Percentiles rank a stretch among this genome's conserved stretches.
Evolutionary conservation across 768 basidiomycete species (phyloP).

Genomic region (Xanthoconium stramineum): DNA sequence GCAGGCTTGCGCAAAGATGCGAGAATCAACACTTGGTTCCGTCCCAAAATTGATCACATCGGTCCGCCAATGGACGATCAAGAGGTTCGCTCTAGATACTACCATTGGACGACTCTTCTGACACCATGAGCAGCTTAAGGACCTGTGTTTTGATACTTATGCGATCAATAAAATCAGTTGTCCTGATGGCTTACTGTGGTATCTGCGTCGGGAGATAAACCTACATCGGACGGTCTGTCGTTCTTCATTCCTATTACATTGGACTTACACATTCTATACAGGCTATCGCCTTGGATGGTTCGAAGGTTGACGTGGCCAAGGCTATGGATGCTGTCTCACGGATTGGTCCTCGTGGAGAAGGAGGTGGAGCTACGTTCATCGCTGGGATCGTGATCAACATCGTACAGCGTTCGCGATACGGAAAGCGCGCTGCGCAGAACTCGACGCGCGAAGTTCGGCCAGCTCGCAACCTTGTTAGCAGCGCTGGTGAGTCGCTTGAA

Average conservation of each 20-base stretch:
- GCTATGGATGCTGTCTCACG: too few relatives aligned
- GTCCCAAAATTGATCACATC: slow-evolving; percentile 38
- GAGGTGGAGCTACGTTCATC: slow-evolving; percentile 49
- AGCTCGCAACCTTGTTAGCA: slow-evolving; percentile 54
- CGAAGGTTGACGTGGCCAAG: too few relatives aligned
- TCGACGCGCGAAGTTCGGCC: slow-evolving; percentile 52
- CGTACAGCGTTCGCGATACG: slow-evolving; percentile 71
- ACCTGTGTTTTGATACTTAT: slow-evolving; percentile 74
- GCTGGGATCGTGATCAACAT: slow-evolving; percentile 55
- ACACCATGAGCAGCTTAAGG: slow-evolving; percentile 45
- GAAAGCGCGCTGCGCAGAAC: slow-evolving; percentile 57
- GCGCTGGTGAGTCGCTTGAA: slow-evolving; percentile 42
- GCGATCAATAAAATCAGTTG: slow-evolving; percentile 79
- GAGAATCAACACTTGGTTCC: slow-evolving; percentile 66
- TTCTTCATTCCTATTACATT: too few relatives aligned
- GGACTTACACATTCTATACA: too few relatives aligned
- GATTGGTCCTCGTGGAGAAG: slow-evolving; percentile 25
- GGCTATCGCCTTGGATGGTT: too few relatives aligned
- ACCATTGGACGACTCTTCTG: not conserved
- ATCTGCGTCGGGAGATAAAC: slow-evolving; percentile 41
- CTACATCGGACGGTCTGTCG: too few relatives aligned
- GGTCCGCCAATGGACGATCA: slow-evolving; percentile 57
- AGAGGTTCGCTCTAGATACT: slow-evolving; percentile 44
- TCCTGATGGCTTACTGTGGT: slow-evolving; percentile 72
- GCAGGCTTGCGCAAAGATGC: slow-evolving; percentile 49